These are phyloP conservation scores for Thinopyrum obtusiflorum DNA, from an alignment of 202 grass and related monocot genomes.

Conservation along the genomic window DNA sequence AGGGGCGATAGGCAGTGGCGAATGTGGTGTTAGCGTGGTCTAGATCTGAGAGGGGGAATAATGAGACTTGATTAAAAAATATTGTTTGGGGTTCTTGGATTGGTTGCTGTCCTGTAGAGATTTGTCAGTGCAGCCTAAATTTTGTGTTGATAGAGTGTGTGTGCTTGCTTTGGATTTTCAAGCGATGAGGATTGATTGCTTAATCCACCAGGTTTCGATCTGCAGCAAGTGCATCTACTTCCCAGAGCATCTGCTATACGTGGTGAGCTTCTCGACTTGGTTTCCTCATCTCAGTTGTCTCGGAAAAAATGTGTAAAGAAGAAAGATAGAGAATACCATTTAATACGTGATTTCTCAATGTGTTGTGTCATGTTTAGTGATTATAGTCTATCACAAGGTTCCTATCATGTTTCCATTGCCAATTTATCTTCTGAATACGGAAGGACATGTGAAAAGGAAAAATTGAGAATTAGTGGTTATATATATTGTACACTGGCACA, in stretches of 20 bases:
- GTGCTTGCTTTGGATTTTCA: constrained; percentile 39
- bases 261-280: constrained; percentile 53
- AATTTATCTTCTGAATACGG: too few species aligned
- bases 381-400: neutral
- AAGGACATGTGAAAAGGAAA: too few species aligned
- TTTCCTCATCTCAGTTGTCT: neutral
- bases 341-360: neutral
- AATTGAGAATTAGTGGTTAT: too few species aligned
- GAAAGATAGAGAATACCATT: neutral
- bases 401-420: neutral
- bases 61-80: neutral
- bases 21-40: neutral
- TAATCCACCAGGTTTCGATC: constrained; percentile 85
- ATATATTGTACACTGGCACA: too few species aligned
- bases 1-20: neutral
- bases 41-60: neutral
- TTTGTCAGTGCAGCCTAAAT: constrained; percentile 5
- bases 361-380: constrained; percentile 10
- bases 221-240: constrained; percentile 96
- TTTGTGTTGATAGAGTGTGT: constrained; percentile 8
- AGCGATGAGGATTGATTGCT: constrained; percentile 92
- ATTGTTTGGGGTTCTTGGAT: neutral
- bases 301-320: neutral
- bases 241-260: constrained; percentile 78
- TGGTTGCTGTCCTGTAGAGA: neutral